Percentiles rank a stretch among this genome's conserved stretches.
Conservation (phyloP, 148 eudicot genomes). For the Talinum fruticosum region DNA sequence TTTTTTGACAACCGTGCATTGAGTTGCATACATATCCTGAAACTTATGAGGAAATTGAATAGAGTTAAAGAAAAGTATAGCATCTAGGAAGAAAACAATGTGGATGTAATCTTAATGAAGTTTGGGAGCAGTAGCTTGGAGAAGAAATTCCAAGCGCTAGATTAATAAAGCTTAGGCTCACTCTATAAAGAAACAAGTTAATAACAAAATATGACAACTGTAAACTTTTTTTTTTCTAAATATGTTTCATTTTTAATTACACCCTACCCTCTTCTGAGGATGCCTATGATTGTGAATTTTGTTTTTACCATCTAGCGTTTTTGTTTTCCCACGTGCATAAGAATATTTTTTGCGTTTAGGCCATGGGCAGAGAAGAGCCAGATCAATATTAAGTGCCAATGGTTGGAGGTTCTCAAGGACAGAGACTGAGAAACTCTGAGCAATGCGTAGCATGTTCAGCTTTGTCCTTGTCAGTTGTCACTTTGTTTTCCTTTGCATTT, state of each 20-base stretch:
- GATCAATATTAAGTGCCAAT: background rate
- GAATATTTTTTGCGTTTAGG: background rate
- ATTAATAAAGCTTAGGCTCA: background rate
- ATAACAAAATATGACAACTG: background rate
- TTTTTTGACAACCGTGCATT: background rate
- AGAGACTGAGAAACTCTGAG: constrained; percentile 2
- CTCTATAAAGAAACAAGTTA: background rate
- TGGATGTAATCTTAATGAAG: background rate
- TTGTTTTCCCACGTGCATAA: background rate
- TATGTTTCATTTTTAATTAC: background rate
- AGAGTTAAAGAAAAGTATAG: background rate
- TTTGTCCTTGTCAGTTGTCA: background rate
- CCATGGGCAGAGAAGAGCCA: background rate
- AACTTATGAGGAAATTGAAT: background rate
- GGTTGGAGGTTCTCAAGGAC: background rate
- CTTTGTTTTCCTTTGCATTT: background rate
- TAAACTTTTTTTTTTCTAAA: background rate
- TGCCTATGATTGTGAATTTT: background rate
- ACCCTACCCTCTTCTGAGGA: background rate
- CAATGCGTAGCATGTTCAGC: background rate
- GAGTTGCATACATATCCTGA: background rate
- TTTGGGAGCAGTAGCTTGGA: background rate
- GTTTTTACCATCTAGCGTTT: background rate
- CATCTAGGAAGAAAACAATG: background rate
- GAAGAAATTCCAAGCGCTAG: background rate